Conservation (phyloP, 371 early-diverging fungal genomes). For the Haplosporangium sp. region DNA sequence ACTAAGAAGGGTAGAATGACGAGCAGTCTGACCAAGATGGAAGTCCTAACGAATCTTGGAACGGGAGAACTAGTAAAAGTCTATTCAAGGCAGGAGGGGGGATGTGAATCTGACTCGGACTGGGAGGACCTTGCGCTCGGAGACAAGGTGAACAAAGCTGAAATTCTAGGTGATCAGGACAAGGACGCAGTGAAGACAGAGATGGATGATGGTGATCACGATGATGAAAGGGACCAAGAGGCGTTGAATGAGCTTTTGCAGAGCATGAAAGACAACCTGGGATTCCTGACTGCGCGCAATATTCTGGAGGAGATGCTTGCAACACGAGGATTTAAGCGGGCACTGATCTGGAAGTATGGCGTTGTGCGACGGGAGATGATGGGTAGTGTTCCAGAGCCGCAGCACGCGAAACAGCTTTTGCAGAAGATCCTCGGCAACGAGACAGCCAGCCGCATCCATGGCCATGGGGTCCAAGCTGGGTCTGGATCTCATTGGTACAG, state of each 20-base stretch:
- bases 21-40: background rate
- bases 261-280: constrained; percentile 20
- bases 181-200: background rate
- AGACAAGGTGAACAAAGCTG: background rate
- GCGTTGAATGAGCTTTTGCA: constrained; percentile 12
- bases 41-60: background rate
- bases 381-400: constrained; percentile 19
- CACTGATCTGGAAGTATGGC: constrained; percentile 46
- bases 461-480: background rate
- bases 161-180: background rate
- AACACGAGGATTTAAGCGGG: constrained; percentile 19
- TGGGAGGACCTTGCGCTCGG: constrained; percentile 23
- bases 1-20: background rate
- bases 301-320: constrained; percentile 49
- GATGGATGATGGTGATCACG: background rate
- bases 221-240: constrained; percentile 16
- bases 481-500: no score
- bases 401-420: constrained; percentile 16
- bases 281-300: constrained; percentile 27
- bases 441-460: background rate
- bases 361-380: constrained; percentile 28
- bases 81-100: background rate
- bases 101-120: constrained; percentile 4
- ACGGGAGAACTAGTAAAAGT: no score
- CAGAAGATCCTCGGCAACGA: constrained; percentile 33